Evolutionary conservation across 345 rosid species (phyloP).

Genomic region (Mangifera indica): DNA sequence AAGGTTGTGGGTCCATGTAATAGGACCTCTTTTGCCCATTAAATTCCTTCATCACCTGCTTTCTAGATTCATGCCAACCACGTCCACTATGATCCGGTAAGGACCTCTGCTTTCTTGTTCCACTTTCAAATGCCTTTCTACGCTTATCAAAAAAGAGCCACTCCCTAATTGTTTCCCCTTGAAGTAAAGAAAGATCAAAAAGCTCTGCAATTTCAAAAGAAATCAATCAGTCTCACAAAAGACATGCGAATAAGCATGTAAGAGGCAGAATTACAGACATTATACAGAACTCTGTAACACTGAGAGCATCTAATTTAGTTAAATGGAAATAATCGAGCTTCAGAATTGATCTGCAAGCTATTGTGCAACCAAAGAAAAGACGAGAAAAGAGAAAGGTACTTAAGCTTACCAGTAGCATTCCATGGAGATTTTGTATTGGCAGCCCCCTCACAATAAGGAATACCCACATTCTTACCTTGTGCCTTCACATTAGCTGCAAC

Average conservation of each 20-base stretch:
- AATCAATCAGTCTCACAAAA: conserved; percentile 13
- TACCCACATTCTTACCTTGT: conserved; percentile 77
- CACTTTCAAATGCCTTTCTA: conserved; percentile 82
- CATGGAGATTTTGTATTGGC: conserved; percentile 77
- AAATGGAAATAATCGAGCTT: background rate
- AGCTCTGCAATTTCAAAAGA: conserved; percentile 52
- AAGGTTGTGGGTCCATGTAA: conserved; percentile 95
- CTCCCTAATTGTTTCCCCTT: conserved; percentile 72
- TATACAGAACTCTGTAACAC: conserved; percentile 6
- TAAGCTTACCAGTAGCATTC: conserved; percentile 68
- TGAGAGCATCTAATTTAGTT: background rate
- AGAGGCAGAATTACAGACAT: conserved; percentile 1
- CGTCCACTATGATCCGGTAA: conserved; percentile 83
- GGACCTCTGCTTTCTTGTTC: conserved; percentile 90
- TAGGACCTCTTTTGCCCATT: conserved; percentile 85
- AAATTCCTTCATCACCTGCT: conserved; percentile 69
- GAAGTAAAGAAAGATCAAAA: conserved; percentile 59
- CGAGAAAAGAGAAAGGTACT: background rate
- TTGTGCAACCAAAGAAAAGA: background rate
- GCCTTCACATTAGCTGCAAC: conserved; percentile 63
- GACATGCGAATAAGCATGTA: background rate
- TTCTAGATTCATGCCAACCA: conserved; percentile 96
- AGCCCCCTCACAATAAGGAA: conserved; percentile 88
- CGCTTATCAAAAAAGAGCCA: conserved; percentile 96
- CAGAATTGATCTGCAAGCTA: background rate